phyloP scores from a whole-genome alignment of 768 basidiomycete species.

The Lactarius pseudohatsudake region DNA sequence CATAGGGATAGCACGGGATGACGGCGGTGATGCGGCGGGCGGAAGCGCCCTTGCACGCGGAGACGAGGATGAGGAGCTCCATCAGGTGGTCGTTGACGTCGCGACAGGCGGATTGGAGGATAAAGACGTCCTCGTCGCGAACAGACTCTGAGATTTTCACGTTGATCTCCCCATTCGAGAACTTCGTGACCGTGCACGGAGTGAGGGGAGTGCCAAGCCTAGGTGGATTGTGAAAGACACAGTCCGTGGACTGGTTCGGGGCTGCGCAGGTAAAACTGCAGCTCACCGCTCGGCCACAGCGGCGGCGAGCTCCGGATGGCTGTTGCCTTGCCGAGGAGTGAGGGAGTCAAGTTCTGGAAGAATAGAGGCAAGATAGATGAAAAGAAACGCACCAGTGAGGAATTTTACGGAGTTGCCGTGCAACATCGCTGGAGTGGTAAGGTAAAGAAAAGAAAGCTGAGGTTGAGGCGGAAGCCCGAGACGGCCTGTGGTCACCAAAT shows the following conservation, averaged over 20 bases:
- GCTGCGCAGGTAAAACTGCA: slow-evolving; percentile 40
- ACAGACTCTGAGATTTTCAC: slow-evolving; percentile 95
- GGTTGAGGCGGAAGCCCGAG: background rate
- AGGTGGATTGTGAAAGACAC: slow-evolving; percentile 41
- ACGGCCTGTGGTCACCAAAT: background rate
- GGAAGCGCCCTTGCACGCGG: slow-evolving; percentile 95
- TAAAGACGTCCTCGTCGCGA: slow-evolving; percentile 98
- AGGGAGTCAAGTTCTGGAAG: slow-evolving; percentile 28
- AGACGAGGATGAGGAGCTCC: slow-evolving; percentile 98
- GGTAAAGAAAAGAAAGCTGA: background rate
- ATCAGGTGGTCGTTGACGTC: slow-evolving; percentile 97
- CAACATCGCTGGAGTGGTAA: slow-evolving; percentile 40
- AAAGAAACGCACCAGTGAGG: slow-evolving; percentile 56
- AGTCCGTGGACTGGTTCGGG: slow-evolving; percentile 47
- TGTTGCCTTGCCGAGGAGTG: slow-evolving; percentile 68
- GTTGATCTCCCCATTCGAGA: slow-evolving; percentile 94
- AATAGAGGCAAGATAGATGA: slow-evolving; percentile 1
- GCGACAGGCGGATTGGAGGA: slow-evolving; percentile 87
- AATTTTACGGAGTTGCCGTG: slow-evolving; percentile 81
- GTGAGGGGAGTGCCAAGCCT: slow-evolving; percentile 90
- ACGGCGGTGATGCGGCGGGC: slow-evolving; percentile 95
- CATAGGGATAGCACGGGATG: slow-evolving; percentile 97
- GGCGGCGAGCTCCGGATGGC: slow-evolving; percentile 96
- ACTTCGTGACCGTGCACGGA: slow-evolving; percentile 82
- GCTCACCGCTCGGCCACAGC: slow-evolving; percentile 96